These are phyloP conservation scores for Vigna reflexopilosa DNA, from an alignment of 306 rosid genomes.

Conservation along the genomic window DNA sequence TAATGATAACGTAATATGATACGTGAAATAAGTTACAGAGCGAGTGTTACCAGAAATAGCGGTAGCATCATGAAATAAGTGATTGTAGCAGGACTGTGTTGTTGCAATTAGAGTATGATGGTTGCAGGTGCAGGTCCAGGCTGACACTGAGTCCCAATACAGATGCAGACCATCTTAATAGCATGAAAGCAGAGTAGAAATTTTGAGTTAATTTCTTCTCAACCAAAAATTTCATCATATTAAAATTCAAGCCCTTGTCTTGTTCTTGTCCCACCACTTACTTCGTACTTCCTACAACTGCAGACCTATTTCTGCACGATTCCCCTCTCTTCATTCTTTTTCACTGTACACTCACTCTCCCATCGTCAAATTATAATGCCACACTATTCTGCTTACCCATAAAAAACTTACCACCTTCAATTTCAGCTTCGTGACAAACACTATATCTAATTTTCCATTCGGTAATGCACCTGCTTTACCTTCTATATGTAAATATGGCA, in stretches of 20 bases:
- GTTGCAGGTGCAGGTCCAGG: slow-evolving; percentile 39
- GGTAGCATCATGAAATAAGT: slow-evolving; percentile 38
- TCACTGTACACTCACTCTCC: slow-evolving; percentile 2
- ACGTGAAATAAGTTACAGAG: neutral
- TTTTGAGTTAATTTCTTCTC: slow-evolving; percentile 36
- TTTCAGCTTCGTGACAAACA: slow-evolving; percentile 45
- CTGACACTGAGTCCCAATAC: slow-evolving; percentile 33
- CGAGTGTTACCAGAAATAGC: neutral
- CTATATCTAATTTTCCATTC: slow-evolving; percentile 9
- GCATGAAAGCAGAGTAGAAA: slow-evolving; percentile 39
- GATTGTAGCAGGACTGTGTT: slow-evolving; percentile 28
- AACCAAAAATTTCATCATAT: slow-evolving; percentile 37
- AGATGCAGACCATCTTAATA: slow-evolving; percentile 37
- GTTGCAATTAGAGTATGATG: slow-evolving; percentile 36
- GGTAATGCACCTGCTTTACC: slow-evolving; percentile 11
- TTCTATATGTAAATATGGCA: slow-evolving; percentile 8
- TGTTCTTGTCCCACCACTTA: slow-evolving; percentile 48
- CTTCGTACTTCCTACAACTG: slow-evolving; percentile 34
- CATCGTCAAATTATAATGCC: slow-evolving; percentile 1
- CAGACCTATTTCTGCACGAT: slow-evolving; percentile 38
- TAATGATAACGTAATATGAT: neutral
- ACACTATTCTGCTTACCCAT: slow-evolving; percentile 7
- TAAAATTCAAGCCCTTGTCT: neutral
- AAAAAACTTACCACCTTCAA: slow-evolving; percentile 12
- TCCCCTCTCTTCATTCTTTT: slow-evolving; percentile 36